A percentile compares a stretch with the other conserved stretches of the same genome.
phyloP scores from a whole-genome alignment of 1,284 basidiomycete species.

The Ganoderma multipileum region DNA sequence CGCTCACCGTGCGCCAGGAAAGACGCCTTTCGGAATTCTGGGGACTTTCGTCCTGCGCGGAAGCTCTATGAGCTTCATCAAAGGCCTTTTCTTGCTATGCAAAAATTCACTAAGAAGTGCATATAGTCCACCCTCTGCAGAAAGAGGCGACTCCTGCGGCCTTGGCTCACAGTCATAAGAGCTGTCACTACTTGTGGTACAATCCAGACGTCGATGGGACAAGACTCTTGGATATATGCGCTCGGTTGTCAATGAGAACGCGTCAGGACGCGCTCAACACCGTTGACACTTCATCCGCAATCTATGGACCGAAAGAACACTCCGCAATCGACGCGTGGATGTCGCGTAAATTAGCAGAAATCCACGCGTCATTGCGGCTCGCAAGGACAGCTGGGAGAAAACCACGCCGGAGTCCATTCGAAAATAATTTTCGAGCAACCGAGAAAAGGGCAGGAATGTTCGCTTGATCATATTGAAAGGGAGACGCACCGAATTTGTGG shows the following conservation, averaged over 20 bases:
- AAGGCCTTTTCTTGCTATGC: too few relatives aligned
- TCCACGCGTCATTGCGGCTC: background rate
- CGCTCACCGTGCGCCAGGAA: too few relatives aligned
- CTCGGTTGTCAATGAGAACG: background rate
- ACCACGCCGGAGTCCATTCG: background rate
- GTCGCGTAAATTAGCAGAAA: background rate
- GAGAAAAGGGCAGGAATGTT: background rate
- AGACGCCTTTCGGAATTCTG: too few relatives aligned
- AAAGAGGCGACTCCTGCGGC: too few relatives aligned
- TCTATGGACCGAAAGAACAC: background rate
- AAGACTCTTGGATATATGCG: background rate
- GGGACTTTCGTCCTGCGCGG: too few relatives aligned
- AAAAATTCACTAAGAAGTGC: too few relatives aligned
- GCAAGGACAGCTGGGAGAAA: background rate
- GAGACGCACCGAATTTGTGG: background rate
- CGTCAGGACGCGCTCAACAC: background rate
- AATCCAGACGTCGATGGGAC: too few relatives aligned
- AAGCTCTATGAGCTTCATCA: too few relatives aligned
- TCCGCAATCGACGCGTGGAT: background rate
- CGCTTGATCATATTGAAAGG: background rate
- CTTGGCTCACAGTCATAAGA: too few relatives aligned
- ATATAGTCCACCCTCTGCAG: background rate
- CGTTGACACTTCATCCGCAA: background rate
- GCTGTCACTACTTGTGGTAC: too few relatives aligned
- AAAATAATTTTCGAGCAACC: background rate